A percentile compares a stretch with the other conserved stretches of the same genome.
These are phyloP conservation scores for Colletotrichum sp. DNA, from an alignment of 2,329 filamentous ascomycete genomes.

Conservation along the genomic window DNA sequence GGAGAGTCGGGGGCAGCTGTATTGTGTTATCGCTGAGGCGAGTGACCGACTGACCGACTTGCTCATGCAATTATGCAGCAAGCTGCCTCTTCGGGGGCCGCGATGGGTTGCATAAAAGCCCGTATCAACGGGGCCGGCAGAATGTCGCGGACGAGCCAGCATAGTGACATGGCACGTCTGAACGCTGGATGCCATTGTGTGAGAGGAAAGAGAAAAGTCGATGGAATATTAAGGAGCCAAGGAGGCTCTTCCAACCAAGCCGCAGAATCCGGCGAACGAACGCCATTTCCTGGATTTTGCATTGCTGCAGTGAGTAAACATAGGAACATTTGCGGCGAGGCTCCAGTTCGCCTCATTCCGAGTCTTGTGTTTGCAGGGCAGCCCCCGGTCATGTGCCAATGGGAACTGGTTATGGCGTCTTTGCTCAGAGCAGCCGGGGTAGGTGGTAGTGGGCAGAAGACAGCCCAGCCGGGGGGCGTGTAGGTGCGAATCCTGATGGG, in stretches of 20 bases:
- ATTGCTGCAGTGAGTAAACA: constrained; percentile 3
- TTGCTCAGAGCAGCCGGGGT: neutral
- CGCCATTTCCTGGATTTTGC: neutral
- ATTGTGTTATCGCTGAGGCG: neutral
- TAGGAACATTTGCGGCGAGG: constrained; percentile 6
- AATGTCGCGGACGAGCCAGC: neutral
- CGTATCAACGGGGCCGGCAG: neutral
- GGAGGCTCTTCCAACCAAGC: neutral
- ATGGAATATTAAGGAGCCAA: neutral
- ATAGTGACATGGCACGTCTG: constrained; percentile 12
- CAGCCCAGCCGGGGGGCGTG: neutral
- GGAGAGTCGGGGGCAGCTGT: constrained; percentile 1
- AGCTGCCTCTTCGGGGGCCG: neutral
- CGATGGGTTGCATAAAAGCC: constrained; percentile 9
- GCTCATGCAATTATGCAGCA: constrained; percentile 13
- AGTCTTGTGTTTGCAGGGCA: constrained; percentile 19
- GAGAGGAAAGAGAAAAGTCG: neutral
- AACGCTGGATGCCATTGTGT: neutral
- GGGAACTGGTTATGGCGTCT: constrained; percentile 12
- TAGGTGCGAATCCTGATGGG: neutral
- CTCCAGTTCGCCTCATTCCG: constrained; percentile 18
- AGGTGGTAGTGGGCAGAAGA: neutral
- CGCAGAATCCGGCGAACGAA: constrained; percentile 4
- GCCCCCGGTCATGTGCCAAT: constrained; percentile 19
- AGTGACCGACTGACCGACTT: constrained; percentile 5